Evolutionary conservation across 441 rosid genomes (phyloP).

Genomic region (Melastoma candidum): DNA sequence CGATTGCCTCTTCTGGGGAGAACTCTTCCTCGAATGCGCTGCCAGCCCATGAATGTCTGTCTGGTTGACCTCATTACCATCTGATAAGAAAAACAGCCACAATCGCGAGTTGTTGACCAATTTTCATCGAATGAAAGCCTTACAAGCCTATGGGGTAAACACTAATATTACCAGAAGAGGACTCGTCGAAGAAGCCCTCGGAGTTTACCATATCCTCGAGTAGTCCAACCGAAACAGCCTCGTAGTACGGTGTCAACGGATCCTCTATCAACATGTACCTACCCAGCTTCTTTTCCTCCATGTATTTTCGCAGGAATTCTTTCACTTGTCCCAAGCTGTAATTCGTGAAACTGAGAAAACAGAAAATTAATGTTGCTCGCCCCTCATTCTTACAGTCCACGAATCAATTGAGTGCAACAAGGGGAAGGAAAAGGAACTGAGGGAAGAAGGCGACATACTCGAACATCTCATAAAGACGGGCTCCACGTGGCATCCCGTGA

Average conservation of each 20-base stretch:
- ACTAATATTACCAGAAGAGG: background rate
- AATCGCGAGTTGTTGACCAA: no score
- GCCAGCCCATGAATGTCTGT: no score
- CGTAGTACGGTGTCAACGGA: conserved; percentile 38
- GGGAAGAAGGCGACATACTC: conserved; percentile 27
- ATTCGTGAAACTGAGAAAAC: conserved; percentile 27
- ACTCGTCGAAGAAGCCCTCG: conserved; percentile 11
- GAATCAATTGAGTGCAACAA: no score
- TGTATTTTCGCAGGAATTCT: conserved; percentile 38
- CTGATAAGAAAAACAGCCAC: no score
- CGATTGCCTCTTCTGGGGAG: no score
- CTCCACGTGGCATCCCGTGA: background rate
- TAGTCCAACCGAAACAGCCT: conserved; percentile 35
- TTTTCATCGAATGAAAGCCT: no score
- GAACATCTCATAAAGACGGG: conserved; percentile 19
- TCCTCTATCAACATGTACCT: conserved; percentile 37
- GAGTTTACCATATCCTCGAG: conserved; percentile 15
- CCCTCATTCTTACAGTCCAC: no score
- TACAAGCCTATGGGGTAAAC: no score
- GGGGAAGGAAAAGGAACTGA: no score
- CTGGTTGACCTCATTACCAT: no score
- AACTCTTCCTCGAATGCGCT: no score
- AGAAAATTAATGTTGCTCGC: background rate
- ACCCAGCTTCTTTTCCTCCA: conserved; percentile 21
- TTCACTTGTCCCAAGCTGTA: conserved; percentile 32